Conservation (phyloP, 768 basidiomycete species). For the Amanita pallidorosea region DNA sequence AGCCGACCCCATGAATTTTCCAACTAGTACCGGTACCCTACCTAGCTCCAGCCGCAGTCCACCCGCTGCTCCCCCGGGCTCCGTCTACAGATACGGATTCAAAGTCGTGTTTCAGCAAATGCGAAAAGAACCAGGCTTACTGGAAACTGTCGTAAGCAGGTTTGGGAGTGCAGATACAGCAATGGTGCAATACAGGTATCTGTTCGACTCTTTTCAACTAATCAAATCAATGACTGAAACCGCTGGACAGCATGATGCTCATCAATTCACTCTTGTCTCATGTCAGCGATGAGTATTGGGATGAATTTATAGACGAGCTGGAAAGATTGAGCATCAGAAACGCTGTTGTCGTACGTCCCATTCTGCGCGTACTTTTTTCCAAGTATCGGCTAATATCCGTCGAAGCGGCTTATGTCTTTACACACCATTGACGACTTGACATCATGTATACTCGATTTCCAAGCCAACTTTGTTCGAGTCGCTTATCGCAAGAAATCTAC, state of each 20-base stretch:
- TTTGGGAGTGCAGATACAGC: slow-evolving; percentile 76
- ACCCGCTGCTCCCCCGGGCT: slow-evolving; percentile 48
- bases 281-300: slow-evolving; percentile 70
- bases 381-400: slow-evolving; percentile 1
- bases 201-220: not conserved
- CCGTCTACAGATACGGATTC: slow-evolving; percentile 79
- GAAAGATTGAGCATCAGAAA: slow-evolving; percentile 71
- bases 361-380: not conserved
- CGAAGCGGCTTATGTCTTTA: slow-evolving; percentile 71
- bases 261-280: slow-evolving; percentile 80
- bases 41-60: slow-evolving; percentile 52
- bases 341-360: slow-evolving; percentile 61
- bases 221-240: slow-evolving; percentile 8
- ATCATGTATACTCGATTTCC: slow-evolving; percentile 80
- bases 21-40: slow-evolving; percentile 40
- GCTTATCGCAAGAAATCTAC: slow-evolving; percentile 76
- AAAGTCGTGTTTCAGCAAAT: slow-evolving; percentile 75
- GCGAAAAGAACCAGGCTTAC: slow-evolving; percentile 53
- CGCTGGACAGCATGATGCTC: slow-evolving; percentile 61
- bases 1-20: slow-evolving; percentile 63
- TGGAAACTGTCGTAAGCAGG: slow-evolving; percentile 76
- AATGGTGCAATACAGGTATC: slow-evolving; percentile 74
- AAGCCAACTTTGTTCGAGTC: slow-evolving; percentile 73
- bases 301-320: slow-evolving; percentile 64
- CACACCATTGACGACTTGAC: slow-evolving; percentile 75